Evolutionary conservation across 164 flowering plant species (phyloP).

Genomic region (Berberis thunbergii): DNA sequence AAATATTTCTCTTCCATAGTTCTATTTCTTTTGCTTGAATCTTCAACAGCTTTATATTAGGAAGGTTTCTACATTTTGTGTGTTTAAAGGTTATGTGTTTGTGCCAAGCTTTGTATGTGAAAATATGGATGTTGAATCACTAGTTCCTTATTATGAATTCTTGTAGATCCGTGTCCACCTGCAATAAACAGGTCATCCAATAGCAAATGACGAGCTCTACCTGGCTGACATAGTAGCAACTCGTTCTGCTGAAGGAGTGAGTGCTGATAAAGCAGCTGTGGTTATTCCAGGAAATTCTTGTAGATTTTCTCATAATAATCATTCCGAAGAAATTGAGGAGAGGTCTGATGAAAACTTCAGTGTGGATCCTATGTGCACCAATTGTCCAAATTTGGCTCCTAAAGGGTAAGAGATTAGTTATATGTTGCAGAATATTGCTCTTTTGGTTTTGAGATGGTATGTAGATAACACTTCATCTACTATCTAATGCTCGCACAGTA

Average conservation of each 20-base stretch:
- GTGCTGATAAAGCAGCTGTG: conserved; percentile 45
- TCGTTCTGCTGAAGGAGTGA: conserved; percentile 37
- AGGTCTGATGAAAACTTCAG: conserved; percentile 35
- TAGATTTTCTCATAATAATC: conserved; percentile 10
- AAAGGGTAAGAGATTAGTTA: conserved; percentile 51
- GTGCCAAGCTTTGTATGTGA: not conserved
- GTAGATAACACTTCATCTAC: not conserved
- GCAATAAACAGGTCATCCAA: conserved; percentile 74
- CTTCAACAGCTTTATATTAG: not conserved
- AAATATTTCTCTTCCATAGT: not conserved
- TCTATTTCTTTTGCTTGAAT: not conserved
- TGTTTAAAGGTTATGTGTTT: not conserved
- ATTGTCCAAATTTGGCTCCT: conserved; percentile 88
- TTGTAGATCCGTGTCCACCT: conserved; percentile 83
- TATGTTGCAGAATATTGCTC: not conserved
- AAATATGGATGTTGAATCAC: not conserved
- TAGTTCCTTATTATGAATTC: conserved; percentile 1
- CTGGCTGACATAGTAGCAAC: conserved; percentile 29
- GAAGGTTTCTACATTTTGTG: not conserved
- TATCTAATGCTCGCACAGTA: not conserved
- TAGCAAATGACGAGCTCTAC: conserved; percentile 85
- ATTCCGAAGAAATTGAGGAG: conserved; percentile 18
- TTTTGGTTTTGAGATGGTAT: not conserved
- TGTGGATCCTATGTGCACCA: conserved; percentile 87
- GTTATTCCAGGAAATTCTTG: conserved; percentile 10